Conservation (phyloP, 2,329 filamentous ascomycete genomes). For the Sporothrix protearum region DNA sequence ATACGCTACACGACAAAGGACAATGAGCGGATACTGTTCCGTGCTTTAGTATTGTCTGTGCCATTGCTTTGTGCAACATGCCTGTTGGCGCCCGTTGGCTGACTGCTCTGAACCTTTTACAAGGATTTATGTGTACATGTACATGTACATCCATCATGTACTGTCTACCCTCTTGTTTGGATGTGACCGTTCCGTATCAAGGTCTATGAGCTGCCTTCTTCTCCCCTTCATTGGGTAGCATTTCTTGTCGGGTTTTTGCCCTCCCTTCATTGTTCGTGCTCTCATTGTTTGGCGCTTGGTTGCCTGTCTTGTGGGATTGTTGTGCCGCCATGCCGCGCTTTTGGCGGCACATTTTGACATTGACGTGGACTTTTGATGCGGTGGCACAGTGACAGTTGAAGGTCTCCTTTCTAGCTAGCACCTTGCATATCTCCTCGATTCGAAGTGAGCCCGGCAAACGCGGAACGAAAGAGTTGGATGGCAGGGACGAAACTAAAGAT, state of each 20-base stretch:
- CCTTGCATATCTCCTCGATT: not conserved
- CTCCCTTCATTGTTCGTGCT: no score
- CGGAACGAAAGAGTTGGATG: not conserved
- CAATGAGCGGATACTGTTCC: not conserved
- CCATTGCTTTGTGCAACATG: not conserved
- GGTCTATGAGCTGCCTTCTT: not conserved
- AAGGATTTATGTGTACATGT: no score
- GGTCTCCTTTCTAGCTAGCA: not conserved
- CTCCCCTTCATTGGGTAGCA: not conserved
- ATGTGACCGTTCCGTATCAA: not conserved
- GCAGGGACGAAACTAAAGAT: not conserved
- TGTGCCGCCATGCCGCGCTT: constrained; percentile 5
- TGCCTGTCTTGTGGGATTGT: not conserved
- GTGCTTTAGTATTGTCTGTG: not conserved
- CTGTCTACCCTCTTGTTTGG: not conserved
- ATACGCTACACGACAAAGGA: not conserved
- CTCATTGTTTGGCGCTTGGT: constrained; percentile 5
- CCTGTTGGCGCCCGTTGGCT: not conserved
- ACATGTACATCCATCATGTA: not conserved
- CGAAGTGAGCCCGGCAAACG: not conserved
- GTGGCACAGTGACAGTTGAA: not conserved
- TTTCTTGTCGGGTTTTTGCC: not conserved
- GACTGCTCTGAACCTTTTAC: not conserved
- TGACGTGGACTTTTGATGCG: not conserved
- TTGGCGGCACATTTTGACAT: not conserved